Base-by-base conservation (phyloP, 768 basidiomycete genomes). In the Pleurotus salmoneostramineus region DNA sequence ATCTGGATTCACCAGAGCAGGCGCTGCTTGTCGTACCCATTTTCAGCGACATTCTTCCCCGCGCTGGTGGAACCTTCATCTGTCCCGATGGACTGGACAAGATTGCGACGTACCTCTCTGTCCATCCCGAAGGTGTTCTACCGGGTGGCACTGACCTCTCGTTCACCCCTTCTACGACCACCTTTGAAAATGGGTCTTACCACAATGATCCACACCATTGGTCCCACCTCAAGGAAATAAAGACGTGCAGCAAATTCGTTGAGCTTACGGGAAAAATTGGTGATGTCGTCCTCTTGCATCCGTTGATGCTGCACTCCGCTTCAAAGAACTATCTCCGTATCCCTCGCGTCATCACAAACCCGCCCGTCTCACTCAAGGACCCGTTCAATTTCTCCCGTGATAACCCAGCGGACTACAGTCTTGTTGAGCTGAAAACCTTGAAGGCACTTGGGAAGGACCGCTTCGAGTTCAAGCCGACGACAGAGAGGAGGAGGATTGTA, bases 1-100 rank as follows among this genome's bases (percentile, higher is more conserved):
- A 77, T 65, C 77, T 88, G 52, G 85, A 86, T 64, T 86, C 84
- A 17, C 83, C 82, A 3, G 84, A 87, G 66, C 85, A 86, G 69
- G 85, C 77, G 4, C 71, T 86, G 33, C 75, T 85, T 55, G 83
- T 84, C 17, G 84, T 85, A 56, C 84, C 84, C 2, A 73, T 87
- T 49, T 87, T 78, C 66, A 78, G 82, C 32, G 77, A 84, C 54
- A 84, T 88, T 66, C 61, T 68, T 44, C 76, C 77, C 5, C 66
- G 73, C 15, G 84, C 82, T 10, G 86, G 85, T 32, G 84, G 77
- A 1, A 87, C 85, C 1, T 80, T 78, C 71, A 84, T 87, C 61
- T 78, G 75, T 15, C 81, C 84, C 1, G 82, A 85, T 50, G 83
- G 83, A 1, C 74, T 87, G 48, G 68, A 73, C 21, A 59, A 74